phyloP scores from a whole-genome alignment of 306 rosid genomes.

The Astragalus glycyphyllos region DNA sequence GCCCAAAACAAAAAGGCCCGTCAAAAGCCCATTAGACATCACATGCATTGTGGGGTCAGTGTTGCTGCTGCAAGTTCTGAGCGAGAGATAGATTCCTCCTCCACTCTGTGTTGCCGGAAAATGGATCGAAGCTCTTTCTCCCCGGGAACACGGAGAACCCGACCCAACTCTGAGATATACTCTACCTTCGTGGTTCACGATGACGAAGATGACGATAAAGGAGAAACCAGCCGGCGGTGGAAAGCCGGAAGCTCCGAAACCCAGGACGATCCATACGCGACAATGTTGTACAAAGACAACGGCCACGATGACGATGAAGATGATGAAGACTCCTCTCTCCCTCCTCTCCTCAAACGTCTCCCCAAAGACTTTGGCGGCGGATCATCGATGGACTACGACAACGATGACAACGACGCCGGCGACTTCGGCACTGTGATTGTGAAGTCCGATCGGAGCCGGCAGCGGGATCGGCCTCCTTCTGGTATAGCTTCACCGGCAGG shows the following conservation, averaged over 20 bases:
- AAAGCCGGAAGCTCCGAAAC: slow-evolving; percentile 36
- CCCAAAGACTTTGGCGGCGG: slow-evolving; percentile 99
- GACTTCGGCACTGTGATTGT: slow-evolving; percentile 84
- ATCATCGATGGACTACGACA: slow-evolving; percentile 76
- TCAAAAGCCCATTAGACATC: slow-evolving; percentile 15
- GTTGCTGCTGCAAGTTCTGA: slow-evolving; percentile 7
- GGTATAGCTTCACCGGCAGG: slow-evolving; percentile 43
- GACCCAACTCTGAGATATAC: slow-evolving; percentile 65
- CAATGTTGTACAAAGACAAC: slow-evolving; percentile 75
- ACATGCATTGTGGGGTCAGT: neutral
- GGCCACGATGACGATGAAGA: slow-evolving; percentile 66
- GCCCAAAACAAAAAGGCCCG: neutral
- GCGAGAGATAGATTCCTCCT: slow-evolving; percentile 4
- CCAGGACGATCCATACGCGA: slow-evolving; percentile 68
- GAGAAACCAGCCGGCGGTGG: slow-evolving; percentile 42
- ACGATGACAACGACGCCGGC: slow-evolving; percentile 57
- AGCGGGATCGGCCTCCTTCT: slow-evolving; percentile 50
- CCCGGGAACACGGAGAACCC: slow-evolving; percentile 53
- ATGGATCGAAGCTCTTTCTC: slow-evolving; percentile 70
- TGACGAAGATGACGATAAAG: slow-evolving; percentile 53
- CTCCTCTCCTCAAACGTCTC: slow-evolving; percentile 87
- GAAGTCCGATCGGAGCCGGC: slow-evolving; percentile 60
- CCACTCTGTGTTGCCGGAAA: slow-evolving; percentile 19
- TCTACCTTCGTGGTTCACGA: slow-evolving; percentile 80
- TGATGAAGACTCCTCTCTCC: slow-evolving; percentile 75